A percentile compares a stretch with the other conserved stretches of the same genome.
Conservation (phyloP, 108 stramenopile species). For the Cyclotella baltica region DNA sequence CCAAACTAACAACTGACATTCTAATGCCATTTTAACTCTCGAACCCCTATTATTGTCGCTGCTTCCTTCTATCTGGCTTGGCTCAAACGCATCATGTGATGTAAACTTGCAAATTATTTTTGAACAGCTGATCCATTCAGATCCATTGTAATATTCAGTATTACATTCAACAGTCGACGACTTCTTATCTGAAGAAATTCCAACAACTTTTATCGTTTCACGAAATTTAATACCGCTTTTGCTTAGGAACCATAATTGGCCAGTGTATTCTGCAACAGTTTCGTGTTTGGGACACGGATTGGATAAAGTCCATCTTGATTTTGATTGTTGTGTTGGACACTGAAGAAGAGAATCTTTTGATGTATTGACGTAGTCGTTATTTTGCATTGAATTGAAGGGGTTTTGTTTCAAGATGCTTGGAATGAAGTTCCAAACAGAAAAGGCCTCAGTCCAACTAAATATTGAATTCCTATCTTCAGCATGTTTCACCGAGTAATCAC, state of each 20-base stretch:
- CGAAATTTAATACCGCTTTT: slow-evolving; percentile 28
- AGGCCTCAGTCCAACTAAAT: not conserved
- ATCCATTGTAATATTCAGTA: slow-evolving; percentile 40
- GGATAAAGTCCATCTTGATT: not conserved
- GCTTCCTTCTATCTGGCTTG: not conserved
- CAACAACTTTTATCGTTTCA: slow-evolving; percentile 38
- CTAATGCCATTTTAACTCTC: slow-evolving; percentile 40
- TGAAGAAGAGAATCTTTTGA: not conserved
- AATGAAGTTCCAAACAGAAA: not conserved
- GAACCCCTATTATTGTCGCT: not conserved
- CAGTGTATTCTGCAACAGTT: slow-evolving; percentile 43
- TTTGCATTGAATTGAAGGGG: not conserved
- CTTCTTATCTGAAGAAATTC: slow-evolving; percentile 23
- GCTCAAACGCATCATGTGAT: slow-evolving; percentile 5
- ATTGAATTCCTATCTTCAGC: not conserved
- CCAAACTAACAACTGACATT: slow-evolving; percentile 47
- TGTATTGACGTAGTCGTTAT: not conserved
- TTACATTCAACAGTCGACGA: slow-evolving; percentile 41
- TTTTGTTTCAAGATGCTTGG: not conserved
- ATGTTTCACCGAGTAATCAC: not conserved
- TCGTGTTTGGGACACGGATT: slow-evolving; percentile 23
- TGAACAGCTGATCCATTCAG: slow-evolving; percentile 32
- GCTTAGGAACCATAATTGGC: slow-evolving; percentile 36
- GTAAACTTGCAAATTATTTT: slow-evolving; percentile 36
- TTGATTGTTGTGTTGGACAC: not conserved